Evolutionary conservation across 371 early-diverging fungal genomes (phyloP).

Genomic region (Apophysomyces elegans): DNA sequence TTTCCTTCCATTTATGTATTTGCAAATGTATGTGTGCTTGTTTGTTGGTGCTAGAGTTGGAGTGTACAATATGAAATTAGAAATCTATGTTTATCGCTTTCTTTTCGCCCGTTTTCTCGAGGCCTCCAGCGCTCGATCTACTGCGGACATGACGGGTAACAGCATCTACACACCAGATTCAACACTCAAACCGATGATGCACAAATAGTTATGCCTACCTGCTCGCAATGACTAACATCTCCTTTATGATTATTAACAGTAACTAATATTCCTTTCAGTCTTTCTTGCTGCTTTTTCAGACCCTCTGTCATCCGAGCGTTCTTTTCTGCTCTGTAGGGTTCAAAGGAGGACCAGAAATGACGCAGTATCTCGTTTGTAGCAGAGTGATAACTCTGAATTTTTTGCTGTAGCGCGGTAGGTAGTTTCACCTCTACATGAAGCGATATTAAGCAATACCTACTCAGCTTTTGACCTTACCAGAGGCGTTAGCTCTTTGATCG

Average conservation of each 20-base stretch:
- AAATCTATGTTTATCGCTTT: constrained; percentile 5
- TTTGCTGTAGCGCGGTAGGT: constrained; percentile 51
- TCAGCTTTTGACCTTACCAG: constrained; percentile 26
- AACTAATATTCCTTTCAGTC: constrained; percentile 48
- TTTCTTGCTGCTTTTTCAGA: constrained; percentile 53
- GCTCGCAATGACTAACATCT: constrained; percentile 39
- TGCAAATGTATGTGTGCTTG: not conserved
- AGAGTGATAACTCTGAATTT: constrained; percentile 57
- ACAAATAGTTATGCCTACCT: constrained; percentile 29
- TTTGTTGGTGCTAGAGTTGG: not conserved
- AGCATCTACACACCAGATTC: constrained; percentile 42
- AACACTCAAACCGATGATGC: too few species aligned
- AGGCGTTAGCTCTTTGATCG: constrained; percentile 23
- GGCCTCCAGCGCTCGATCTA: constrained; percentile 56
- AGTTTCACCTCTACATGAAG: constrained; percentile 37
- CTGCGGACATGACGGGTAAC: constrained; percentile 48
- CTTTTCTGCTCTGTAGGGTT: constrained; percentile 56
- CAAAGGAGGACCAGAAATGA: constrained; percentile 66
- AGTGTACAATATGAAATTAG: not conserved
- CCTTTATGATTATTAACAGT: constrained; percentile 36
- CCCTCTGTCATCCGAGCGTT: constrained; percentile 59
- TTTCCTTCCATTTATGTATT: not conserved
- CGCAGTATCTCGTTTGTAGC: constrained; percentile 68
- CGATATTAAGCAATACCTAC: not conserved
- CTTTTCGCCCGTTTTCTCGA: constrained; percentile 50